Conservation (phyloP, 2,329 filamentous ascomycete genomes). For the Sporothrix schenckii region DNA sequence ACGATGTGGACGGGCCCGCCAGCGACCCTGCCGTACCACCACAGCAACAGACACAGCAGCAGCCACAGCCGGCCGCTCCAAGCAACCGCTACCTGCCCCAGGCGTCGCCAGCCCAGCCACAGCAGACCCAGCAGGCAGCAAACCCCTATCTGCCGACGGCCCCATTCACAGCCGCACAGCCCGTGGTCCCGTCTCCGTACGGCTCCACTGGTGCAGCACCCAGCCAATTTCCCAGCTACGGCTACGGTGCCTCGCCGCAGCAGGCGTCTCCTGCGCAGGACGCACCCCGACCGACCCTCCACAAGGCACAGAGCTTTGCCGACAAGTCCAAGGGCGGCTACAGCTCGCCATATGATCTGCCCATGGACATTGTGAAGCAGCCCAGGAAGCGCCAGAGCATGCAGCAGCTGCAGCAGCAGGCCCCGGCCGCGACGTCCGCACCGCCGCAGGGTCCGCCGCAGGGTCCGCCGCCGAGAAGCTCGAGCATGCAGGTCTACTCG, state of each 20-base stretch:
- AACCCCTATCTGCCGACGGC: slow-evolving; percentile 35
- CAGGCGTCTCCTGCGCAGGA: slow-evolving; percentile 38
- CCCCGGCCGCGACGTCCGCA: slow-evolving; percentile 48
- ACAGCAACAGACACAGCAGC: neutral
- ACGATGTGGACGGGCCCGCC: slow-evolving; percentile 53
- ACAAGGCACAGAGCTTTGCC: slow-evolving; percentile 77
- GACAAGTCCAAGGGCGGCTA: slow-evolving; percentile 92
- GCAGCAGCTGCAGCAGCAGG: slow-evolving; percentile 56
- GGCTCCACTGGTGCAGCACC: slow-evolving; percentile 10
- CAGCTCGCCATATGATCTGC: slow-evolving; percentile 90
- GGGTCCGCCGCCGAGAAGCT: slow-evolving; percentile 60
- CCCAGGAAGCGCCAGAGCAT: slow-evolving; percentile 65
- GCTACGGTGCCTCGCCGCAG: slow-evolving; percentile 34
- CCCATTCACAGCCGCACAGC: slow-evolving; percentile 21
- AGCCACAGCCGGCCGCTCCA: slow-evolving; percentile 11
- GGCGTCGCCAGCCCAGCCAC: slow-evolving; percentile 14
- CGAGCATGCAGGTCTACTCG: slow-evolving; percentile 55
- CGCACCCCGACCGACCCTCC: slow-evolving; percentile 14
- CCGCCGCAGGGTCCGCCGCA: slow-evolving; percentile 43
- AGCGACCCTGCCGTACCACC: slow-evolving; percentile 35
- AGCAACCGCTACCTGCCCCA: slow-evolving; percentile 34
- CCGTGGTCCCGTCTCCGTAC: slow-evolving; percentile 24
- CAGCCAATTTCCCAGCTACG: slow-evolving; percentile 32
- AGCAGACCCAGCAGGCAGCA: slow-evolving; percentile 24
- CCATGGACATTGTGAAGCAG: slow-evolving; percentile 78